Percentiles rank a stretch among this genome's conserved stretches.
These are phyloP conservation scores for Rhododendron ferrugineum DNA, from an alignment of 148 eudicot genomes.

Conservation along the genomic window DNA sequence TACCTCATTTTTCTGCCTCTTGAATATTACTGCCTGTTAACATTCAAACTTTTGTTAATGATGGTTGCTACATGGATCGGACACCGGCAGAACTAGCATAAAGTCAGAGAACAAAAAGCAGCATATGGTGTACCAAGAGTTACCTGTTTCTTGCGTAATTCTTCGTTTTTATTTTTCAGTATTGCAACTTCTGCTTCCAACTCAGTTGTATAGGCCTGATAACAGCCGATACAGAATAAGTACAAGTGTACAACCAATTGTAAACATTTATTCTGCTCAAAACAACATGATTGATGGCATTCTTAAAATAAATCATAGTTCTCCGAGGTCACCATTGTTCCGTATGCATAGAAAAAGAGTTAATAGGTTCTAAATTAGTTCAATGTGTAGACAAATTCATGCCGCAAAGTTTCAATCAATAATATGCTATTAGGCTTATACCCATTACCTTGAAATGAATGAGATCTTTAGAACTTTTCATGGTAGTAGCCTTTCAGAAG, in stretches of 20 bases:
- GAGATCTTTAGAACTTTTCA: constrained; percentile 19
- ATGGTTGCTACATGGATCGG: neutral
- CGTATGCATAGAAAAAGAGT: neutral
- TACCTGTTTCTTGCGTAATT: constrained; percentile 67
- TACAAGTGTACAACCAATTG: neutral
- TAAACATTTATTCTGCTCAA: neutral
- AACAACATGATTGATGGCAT: neutral
- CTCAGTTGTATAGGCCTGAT: constrained; percentile 83
- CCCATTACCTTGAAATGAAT: constrained; percentile 13
- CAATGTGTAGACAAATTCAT: neutral
- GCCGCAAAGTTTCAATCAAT: neutral
- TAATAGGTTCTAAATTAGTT: neutral
- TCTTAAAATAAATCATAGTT: neutral
- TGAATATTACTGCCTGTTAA: constrained; percentile 61
- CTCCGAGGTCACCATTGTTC: neutral
- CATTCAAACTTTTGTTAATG: constrained; percentile 8
- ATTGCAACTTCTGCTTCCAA: constrained; percentile 76
- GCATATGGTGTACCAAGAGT: neutral
- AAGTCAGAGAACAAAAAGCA: neutral
- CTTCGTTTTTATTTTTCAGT: constrained; percentile 68
- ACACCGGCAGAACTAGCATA: neutral
- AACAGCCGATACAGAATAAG: neutral
- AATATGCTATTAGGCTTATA: neutral
- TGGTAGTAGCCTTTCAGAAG: neutral
- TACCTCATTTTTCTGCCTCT: constrained; percentile 89